Evolutionary conservation across 805 yeast species (phyloP), one percentile per base, ranked within the genome.

Genomic region (Allodekkera sacchari): DNA sequence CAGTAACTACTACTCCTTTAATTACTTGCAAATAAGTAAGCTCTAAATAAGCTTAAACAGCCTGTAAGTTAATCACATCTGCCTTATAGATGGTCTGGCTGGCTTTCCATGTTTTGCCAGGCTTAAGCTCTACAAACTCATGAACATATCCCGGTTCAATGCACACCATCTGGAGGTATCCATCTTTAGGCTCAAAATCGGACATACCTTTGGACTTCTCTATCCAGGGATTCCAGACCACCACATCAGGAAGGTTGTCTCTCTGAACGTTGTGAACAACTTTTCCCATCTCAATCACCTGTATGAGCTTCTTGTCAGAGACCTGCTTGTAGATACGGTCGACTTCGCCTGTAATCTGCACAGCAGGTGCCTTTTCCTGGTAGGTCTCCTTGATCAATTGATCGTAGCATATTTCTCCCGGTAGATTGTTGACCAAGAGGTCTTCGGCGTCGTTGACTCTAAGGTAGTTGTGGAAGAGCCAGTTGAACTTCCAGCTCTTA

Each of bases 141-240:
- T 72, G 67, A 24, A 92, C 97, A 44, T 77, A 68, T 26, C 98
- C 98, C 3, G 96, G 94, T 58, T 92, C 98, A 35, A 92, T 71
- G 60, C 98, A 92, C 36, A 92, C 74, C 97, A 92, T 89, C 28
- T 78, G 65, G 43, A 75, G 68, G 63, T 66, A 92, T 5, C 96
- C 97, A 33, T 59, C 56, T 53, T 83, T 84, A 31, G 97, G 98
- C 45, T 67, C 71, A 49, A 89, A 92, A 59, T 92, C 98, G 25
- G 65, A 77, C 89, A 92, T 83, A 2, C 80, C 77, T 16, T 61
- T 64, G n/a, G 92, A 73, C 55, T 82, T 83, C 35, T 80, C 69
- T 43, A 72, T 64, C 98, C 97, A 92, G 22, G 98, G 98, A 57
- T 92, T 92, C 98, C 98, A 92, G 34, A 92, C 96, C 30, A 92